phyloP scores from a whole-genome alignment of 2,329 filamentous ascomycete species.

The Ceratocystiopsis brevicomis region DNA sequence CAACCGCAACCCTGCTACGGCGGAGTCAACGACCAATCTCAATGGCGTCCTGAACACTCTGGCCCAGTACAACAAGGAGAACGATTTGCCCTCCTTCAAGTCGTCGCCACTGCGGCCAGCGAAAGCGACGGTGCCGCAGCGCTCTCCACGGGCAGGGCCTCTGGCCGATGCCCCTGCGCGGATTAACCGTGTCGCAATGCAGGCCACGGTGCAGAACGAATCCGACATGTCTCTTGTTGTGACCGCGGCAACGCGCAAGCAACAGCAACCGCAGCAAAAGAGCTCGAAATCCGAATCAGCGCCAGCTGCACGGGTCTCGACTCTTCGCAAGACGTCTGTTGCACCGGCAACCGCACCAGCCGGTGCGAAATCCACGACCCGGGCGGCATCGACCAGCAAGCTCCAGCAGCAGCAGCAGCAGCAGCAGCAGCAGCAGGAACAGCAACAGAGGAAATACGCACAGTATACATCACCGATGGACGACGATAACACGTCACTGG shows the following conservation, averaged over 20 bases:
- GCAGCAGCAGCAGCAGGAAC: neutral
- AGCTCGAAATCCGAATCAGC: neutral
- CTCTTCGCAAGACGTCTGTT: constrained; percentile 1
- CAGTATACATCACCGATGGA: constrained; percentile 1
- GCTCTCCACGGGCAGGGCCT: neutral
- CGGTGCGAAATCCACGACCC: no score
- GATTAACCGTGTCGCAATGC: constrained; percentile 3
- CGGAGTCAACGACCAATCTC: constrained; percentile 8
- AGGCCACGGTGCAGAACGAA: constrained; percentile 10
- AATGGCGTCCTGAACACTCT: constrained; percentile 5
- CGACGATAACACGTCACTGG: constrained; percentile 6
- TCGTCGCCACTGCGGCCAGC: no score
- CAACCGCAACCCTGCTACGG: neutral
- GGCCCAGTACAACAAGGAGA: constrained; percentile 6
- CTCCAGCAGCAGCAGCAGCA: no score
- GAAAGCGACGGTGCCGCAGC: no score
- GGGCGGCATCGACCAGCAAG: no score
- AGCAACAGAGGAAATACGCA: neutral
- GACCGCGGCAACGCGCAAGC: neutral
- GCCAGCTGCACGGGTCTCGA: neutral
- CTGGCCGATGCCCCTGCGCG: neutral
- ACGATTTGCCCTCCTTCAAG: neutral
- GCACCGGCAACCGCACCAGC: neutral
- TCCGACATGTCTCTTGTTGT: constrained; percentile 9
- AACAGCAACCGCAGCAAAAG: neutral